These are phyloP conservation scores for Lycium barbarum DNA, from an alignment of 257 asterid genomes.

Conservation along the genomic window DNA sequence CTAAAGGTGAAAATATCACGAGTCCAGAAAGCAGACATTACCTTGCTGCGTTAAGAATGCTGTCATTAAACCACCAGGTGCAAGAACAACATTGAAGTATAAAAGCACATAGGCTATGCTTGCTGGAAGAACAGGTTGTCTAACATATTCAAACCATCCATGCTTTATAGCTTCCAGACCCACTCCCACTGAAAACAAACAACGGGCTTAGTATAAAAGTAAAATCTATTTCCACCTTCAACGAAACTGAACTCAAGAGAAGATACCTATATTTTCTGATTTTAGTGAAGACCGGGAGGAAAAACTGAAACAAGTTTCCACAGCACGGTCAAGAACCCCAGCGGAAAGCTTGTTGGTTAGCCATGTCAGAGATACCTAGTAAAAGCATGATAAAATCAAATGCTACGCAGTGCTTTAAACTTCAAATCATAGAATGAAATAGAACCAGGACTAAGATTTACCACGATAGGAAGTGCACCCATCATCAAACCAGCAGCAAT, in stretches of 20 bases:
- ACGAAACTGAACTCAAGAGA: constrained; percentile 27
- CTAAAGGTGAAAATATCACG: constrained; percentile 28
- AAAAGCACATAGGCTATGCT: constrained; percentile 92
- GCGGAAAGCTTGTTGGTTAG: constrained; percentile 86
- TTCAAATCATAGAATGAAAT: constrained; percentile 17
- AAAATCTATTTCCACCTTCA: constrained; percentile 32
- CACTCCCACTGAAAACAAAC: constrained; percentile 48
- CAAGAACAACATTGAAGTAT: constrained; percentile 84
- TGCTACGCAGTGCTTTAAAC: constrained; percentile 3
- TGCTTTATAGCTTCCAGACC: constrained; percentile 76
- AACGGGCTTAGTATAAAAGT: constrained; percentile 37
- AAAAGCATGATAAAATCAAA: constrained; percentile 6
- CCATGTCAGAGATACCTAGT: constrained; percentile 79
- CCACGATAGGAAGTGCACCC: constrained; percentile 82
- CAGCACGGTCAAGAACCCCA: constrained; percentile 82
- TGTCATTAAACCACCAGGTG: constrained; percentile 96
- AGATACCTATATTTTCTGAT: constrained; percentile 67
- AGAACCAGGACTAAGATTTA: constrained; percentile 40
- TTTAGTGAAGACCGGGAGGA: constrained; percentile 48
- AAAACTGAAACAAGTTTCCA: constrained; percentile 55
- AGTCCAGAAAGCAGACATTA: constrained; percentile 43
- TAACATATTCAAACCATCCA: constrained; percentile 89
- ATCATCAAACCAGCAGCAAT: constrained; percentile 79
- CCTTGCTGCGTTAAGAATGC: constrained; percentile 94
- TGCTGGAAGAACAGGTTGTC: constrained; percentile 98